phyloP scores from a whole-genome alignment of 495 filamentous ascomycete genomes.

The Tetracladium marchalianum region DNA sequence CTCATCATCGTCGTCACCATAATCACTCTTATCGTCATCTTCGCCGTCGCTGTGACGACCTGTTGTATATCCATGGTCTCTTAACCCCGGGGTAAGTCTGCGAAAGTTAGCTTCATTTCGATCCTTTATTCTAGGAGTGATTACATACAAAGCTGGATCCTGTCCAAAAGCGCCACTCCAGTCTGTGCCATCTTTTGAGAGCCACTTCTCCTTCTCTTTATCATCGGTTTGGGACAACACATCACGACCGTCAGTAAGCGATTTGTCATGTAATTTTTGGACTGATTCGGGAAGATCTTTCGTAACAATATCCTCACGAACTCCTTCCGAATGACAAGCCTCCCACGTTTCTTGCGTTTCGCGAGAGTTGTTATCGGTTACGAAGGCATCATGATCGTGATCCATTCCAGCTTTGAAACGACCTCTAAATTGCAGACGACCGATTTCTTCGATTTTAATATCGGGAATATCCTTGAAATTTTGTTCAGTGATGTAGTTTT shows the following conservation, averaged over 20 bases:
- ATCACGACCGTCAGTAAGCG: conserved; percentile 65
- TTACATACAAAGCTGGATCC: conserved; percentile 37
- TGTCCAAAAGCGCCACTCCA: conserved; percentile 80
- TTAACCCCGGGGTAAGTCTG: conserved; percentile 27
- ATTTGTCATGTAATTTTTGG: conserved; percentile 66
- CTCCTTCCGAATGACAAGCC: conserved; percentile 77
- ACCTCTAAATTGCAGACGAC: conserved; percentile 66
- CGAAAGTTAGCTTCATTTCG: conserved; percentile 6
- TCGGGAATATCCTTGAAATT: conserved; percentile 59
- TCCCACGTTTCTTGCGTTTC: conserved; percentile 95
- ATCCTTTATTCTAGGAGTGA: neutral
- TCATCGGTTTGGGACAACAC: conserved; percentile 60
- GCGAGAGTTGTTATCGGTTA: conserved; percentile 77
- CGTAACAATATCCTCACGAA: conserved; percentile 54
- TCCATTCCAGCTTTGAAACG: conserved; percentile 87
- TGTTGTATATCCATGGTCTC: conserved; percentile 22
- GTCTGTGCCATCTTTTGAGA: conserved; percentile 70
- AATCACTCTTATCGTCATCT: conserved; percentile 27
- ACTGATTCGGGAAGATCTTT: conserved; percentile 57
- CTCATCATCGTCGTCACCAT: conserved; percentile 37
- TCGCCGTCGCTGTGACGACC: conserved; percentile 31
- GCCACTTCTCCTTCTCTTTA: conserved; percentile 66
- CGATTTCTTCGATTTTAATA: conserved; percentile 59
- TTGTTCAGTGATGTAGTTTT: conserved; percentile 79
- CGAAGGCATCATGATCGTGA: conserved; percentile 71